Percentiles rank a stretch among this genome's conserved stretches.
Conservation (phyloP, 2,329 filamentous ascomycete genomes). For the Penicillium sclerotiorum region DNA sequence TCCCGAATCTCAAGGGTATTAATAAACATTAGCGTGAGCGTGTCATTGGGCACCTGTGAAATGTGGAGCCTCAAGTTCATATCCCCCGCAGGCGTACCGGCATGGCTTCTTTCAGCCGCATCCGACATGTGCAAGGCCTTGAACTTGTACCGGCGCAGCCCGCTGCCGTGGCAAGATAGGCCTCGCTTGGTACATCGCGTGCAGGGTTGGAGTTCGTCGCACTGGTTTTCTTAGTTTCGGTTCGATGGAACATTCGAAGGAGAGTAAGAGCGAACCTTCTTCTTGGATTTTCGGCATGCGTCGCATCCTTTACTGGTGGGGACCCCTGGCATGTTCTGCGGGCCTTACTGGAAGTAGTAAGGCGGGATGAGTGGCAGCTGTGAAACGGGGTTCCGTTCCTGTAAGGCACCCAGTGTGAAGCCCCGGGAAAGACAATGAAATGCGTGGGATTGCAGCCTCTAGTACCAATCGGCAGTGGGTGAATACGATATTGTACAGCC, state of each 20-base stretch:
- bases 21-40: background rate
- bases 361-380: background rate
- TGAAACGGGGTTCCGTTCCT: background rate
- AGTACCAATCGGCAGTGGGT: no score
- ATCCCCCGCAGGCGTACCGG: background rate
- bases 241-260: background rate
- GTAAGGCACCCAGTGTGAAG: background rate
- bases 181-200: slow-evolving; percentile 26
- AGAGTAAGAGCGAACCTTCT: slow-evolving; percentile 27
- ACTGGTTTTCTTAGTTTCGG: slow-evolving; percentile 15
- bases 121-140: slow-evolving; percentile 12
- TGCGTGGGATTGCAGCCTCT: no score
- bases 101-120: background rate
- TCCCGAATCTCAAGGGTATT: slow-evolving; percentile 1
- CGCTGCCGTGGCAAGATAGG: slow-evolving; percentile 25
- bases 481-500: no score
- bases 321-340: slow-evolving; percentile 1
- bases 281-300: slow-evolving; percentile 5
- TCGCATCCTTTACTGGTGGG: slow-evolving; percentile 3
- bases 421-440: background rate
- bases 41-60: background rate
- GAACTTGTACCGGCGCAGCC: slow-evolving; percentile 29
- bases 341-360: background rate
- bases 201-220: slow-evolving; percentile 30
- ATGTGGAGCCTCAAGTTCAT: no score